phyloP scores from a whole-genome alignment of 306 rosid genomes.

The Vigna mungo region DNA sequence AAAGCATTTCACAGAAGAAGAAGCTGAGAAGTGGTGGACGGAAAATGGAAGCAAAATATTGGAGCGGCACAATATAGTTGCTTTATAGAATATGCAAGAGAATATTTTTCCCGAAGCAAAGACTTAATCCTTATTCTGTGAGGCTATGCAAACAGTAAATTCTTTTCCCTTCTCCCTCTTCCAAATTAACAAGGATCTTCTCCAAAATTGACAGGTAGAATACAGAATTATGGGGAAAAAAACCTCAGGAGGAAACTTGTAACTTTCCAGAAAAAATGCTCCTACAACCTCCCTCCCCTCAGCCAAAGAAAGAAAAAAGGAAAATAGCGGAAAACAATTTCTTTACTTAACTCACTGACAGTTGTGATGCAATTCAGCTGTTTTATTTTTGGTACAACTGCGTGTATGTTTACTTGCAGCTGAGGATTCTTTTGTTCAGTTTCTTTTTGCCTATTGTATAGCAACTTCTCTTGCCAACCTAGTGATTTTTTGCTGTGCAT shows the following conservation, averaged over 20 bases:
- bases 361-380: conserved; percentile 41
- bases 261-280: conserved; percentile 38
- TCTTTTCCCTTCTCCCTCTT: conserved; percentile 42
- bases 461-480: conserved; percentile 39
- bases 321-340: conserved; percentile 27
- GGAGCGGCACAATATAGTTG: conserved; percentile 64
- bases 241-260: conserved; percentile 36
- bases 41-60: conserved; percentile 74
- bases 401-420: conserved; percentile 38
- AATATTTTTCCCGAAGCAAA: conserved; percentile 38
- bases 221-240: conserved; percentile 41
- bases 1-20: conserved; percentile 80
- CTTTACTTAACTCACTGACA: conserved; percentile 27
- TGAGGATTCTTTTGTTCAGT: conserved; percentile 33
- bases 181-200: conserved; percentile 21
- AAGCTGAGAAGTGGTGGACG: conserved; percentile 94
- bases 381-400: conserved; percentile 27
- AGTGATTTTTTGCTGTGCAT: conserved; percentile 28
- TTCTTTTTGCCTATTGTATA: conserved; percentile 39
- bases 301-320: neutral
- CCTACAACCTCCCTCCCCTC: conserved; percentile 8
- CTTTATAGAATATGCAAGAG: conserved; percentile 53
- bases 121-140: conserved; percentile 38
- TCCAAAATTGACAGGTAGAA: conserved; percentile 49
- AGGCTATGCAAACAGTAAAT: conserved; percentile 54